Conservation (phyloP, 2,329 filamentous ascomycete species). For the Diaporthe amygdali region DNA sequence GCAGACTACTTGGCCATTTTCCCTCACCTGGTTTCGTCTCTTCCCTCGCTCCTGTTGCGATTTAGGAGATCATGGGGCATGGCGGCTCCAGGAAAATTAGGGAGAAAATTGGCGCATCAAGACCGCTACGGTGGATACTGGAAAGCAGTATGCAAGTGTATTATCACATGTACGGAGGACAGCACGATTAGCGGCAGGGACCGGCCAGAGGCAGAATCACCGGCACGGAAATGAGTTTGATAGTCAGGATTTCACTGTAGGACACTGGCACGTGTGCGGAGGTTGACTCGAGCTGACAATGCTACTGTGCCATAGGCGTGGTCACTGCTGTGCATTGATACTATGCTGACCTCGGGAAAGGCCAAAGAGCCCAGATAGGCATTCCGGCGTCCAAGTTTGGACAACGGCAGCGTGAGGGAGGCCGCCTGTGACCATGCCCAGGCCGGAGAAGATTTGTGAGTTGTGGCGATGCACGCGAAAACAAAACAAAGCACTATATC, state of each 20-base stretch:
- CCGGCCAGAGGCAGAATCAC: not conserved
- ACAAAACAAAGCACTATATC: not conserved
- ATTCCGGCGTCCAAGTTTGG: not conserved
- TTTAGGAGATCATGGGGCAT: not conserved
- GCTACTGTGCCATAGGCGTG: not conserved
- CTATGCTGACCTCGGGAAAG: not conserved
- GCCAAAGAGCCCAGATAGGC: not conserved
- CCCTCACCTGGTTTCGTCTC: not conserved
- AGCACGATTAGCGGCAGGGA: not conserved
- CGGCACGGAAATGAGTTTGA: not conserved
- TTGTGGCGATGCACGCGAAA: not conserved
- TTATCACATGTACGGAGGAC: constrained; percentile 6
- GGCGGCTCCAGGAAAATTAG: not conserved
- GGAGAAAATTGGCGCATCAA: not conserved
- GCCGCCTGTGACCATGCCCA: not conserved
- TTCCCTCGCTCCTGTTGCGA: not conserved
- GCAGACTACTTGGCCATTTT: not conserved
- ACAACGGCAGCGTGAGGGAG: not conserved
- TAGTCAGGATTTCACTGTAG: not conserved
- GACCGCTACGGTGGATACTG: not conserved
- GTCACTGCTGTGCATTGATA: not conserved
- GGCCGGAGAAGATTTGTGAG: not conserved
- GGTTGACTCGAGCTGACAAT: not conserved
- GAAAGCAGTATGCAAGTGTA: not conserved
- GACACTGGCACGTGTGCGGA: not conserved